A percentile compares a stretch with the other conserved stretches of the same genome.
Conservation (phyloP, 2,329 filamentous ascomycete species). For the Periconia digitata region DNA sequence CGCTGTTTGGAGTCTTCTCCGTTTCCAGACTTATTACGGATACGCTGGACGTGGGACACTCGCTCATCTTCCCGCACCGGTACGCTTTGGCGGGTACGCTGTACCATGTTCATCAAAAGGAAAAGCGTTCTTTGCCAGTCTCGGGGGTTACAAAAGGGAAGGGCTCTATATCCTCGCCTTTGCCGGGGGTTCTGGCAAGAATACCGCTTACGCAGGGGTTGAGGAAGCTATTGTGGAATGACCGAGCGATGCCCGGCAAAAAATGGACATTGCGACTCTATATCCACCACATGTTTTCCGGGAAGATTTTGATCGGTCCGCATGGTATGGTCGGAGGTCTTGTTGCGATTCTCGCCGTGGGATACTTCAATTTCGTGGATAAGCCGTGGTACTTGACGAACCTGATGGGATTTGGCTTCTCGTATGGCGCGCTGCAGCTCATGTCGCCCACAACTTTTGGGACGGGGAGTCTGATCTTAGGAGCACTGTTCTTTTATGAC, state of each 20-base stretch:
- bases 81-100: constrained; percentile 59
- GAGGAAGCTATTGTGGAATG: constrained; percentile 49
- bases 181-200: constrained; percentile 53
- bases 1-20: constrained; percentile 74
- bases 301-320: constrained; percentile 55
- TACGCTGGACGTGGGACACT: constrained; percentile 62
- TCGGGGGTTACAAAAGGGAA: constrained; percentile 25
- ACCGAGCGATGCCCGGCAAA: constrained; percentile 51
- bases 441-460: constrained; percentile 87
- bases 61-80: constrained; percentile 71
- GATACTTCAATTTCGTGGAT: constrained; percentile 65
- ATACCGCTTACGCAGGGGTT: constrained; percentile 48
- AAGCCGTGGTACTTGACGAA: constrained; percentile 78
- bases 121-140: constrained; percentile 39
- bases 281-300: constrained; percentile 54
- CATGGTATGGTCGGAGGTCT: constrained; percentile 60
- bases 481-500: constrained; percentile 88
- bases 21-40: constrained; percentile 76
- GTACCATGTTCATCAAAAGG: constrained; percentile 49
- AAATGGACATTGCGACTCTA: constrained; percentile 56
- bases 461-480: constrained; percentile 76
- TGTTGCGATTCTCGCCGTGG: constrained; percentile 56
- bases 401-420: constrained; percentile 82
- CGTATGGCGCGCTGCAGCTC: constrained; percentile 77
- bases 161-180: constrained; percentile 45